A percentile compares a stretch with the other conserved stretches of the same genome.
Conservation (phyloP, 2,329 filamentous ascomycete genomes). For the Alternaria solani region DNA sequence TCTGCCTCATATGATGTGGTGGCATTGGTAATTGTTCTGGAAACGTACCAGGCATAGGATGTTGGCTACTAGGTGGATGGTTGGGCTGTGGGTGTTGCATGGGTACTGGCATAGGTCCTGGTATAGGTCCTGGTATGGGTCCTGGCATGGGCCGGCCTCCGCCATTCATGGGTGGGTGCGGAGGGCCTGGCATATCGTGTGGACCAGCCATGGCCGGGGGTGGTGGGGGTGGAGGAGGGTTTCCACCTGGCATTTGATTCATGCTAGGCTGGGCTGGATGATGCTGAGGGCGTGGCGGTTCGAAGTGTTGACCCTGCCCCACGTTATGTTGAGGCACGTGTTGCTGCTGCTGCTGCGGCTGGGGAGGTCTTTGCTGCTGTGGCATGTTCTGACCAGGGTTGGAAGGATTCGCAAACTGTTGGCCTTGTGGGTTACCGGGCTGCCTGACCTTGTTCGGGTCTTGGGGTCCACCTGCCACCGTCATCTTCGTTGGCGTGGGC, state of each 20-base stretch:
- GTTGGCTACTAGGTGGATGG: background rate
- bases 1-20: slow-evolving; percentile 14
- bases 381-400: slow-evolving; percentile 13
- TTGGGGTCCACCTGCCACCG: background rate
- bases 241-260: slow-evolving; percentile 6
- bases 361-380: slow-evolving; percentile 18
- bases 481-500: slow-evolving; percentile 10
- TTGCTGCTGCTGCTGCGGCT: slow-evolving; percentile 4
- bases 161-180: slow-evolving; percentile 2
- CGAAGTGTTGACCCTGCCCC: slow-evolving; percentile 12
- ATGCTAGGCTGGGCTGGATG: slow-evolving; percentile 6
- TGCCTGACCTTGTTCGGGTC: slow-evolving; percentile 16
- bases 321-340: slow-evolving; percentile 10
- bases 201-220: slow-evolving; percentile 13
- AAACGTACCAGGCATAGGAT: slow-evolving; percentile 29
- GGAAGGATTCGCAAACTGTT: slow-evolving; percentile 8
- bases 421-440: slow-evolving; percentile 6
- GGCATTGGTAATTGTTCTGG: slow-evolving; percentile 16
- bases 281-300: slow-evolving; percentile 10
- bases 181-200: background rate
- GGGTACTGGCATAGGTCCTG: slow-evolving; percentile 9
- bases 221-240: slow-evolving; percentile 17
- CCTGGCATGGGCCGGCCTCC: slow-evolving; percentile 7
- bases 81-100: slow-evolving; percentile 17
- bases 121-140: background rate